Evolutionary conservation across 257 asterid genomes (phyloP).

Genomic region (Buddleja alternifolia): DNA sequence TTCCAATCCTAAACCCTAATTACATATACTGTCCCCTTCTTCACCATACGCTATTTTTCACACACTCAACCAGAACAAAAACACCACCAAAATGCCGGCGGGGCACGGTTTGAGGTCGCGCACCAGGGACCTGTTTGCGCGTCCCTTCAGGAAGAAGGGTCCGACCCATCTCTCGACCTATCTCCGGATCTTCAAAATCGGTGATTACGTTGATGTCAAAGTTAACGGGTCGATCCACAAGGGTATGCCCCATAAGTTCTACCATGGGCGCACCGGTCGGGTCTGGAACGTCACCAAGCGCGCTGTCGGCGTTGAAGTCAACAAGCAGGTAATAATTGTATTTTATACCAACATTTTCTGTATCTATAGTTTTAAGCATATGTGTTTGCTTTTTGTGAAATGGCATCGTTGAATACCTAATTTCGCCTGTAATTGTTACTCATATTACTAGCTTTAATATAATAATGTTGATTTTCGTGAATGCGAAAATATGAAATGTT

Average conservation of each 20-base stretch:
- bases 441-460: too few relatives aligned
- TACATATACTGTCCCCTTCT: background rate
- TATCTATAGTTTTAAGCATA: background rate
- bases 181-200: conserved; percentile 28
- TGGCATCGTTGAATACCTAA: too few relatives aligned
- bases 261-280: conserved; percentile 37
- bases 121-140: conserved; percentile 28
- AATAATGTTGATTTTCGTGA: background rate
- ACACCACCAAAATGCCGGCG: conserved; percentile 32
- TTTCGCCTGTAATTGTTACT: too few relatives aligned
- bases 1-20: conserved; percentile 7
- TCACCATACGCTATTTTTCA: background rate
- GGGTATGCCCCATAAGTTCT: conserved; percentile 40
- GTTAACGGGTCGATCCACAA: conserved; percentile 37
- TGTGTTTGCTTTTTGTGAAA: background rate
- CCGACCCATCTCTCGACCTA: conserved; percentile 36
- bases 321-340: conserved; percentile 28
- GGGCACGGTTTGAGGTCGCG: conserved; percentile 35
- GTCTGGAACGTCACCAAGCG: conserved; percentile 40
- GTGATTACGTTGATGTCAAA: conserved; percentile 33
- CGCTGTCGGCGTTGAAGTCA: conserved; percentile 33
- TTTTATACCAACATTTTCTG: background rate
- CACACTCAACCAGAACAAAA: background rate
- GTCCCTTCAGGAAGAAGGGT: conserved; percentile 38
- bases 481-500: too few relatives aligned